These are phyloP conservation scores for Colletotrichum sp. DNA, from an alignment of 2,329 filamentous ascomycete genomes.

Conservation along the genomic window DNA sequence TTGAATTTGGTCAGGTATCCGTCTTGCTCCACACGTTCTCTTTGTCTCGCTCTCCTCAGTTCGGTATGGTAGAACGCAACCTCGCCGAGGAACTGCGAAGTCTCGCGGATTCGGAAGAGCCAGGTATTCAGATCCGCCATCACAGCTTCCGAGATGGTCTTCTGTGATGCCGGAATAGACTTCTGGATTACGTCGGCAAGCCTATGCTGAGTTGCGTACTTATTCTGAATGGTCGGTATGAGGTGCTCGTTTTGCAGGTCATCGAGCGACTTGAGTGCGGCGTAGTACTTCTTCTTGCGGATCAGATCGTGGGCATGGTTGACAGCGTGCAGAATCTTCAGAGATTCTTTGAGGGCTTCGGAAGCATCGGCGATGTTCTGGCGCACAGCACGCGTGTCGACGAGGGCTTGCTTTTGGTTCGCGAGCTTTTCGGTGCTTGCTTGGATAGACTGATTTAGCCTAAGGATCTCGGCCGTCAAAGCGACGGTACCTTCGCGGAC, in stretches of 20 bases:
- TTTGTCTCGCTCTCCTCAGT: conserved; percentile 80
- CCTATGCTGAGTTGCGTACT: conserved; percentile 92
- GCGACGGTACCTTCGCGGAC: conserved; percentile 90
- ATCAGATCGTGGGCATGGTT: conserved; percentile 95
- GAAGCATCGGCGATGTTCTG: conserved; percentile 96
- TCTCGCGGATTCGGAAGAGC: conserved; percentile 94
- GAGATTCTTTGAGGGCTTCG: conserved; percentile 85
- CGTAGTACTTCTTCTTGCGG: conserved; percentile 93
- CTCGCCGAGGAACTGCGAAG: conserved; percentile 93
- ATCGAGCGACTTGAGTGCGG: conserved; percentile 89
- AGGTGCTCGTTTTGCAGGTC: conserved; percentile 97
- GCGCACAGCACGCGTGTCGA: conserved; percentile 88
- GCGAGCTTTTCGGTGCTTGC: conserved; percentile 92
- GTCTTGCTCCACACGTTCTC: conserved; percentile 79
- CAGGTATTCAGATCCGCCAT: conserved; percentile 98
- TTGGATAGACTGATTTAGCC: conserved; percentile 94
- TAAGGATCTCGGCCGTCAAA: conserved; percentile 88
- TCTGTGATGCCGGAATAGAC: conserved; percentile 91
- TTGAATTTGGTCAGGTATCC: conserved; percentile 83
- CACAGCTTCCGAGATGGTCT: conserved; percentile 92
- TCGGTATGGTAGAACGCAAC: conserved; percentile 97
- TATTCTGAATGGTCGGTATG: conserved; percentile 72
- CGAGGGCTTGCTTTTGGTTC: conserved; percentile 90
- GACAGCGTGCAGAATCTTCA: conserved; percentile 89
- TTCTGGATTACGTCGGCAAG: conserved; percentile 95